A percentile compares a stretch with the other conserved stretches of the same genome.
Conservation (phyloP, 345 rosid genomes). For the Draba incana region DNA sequence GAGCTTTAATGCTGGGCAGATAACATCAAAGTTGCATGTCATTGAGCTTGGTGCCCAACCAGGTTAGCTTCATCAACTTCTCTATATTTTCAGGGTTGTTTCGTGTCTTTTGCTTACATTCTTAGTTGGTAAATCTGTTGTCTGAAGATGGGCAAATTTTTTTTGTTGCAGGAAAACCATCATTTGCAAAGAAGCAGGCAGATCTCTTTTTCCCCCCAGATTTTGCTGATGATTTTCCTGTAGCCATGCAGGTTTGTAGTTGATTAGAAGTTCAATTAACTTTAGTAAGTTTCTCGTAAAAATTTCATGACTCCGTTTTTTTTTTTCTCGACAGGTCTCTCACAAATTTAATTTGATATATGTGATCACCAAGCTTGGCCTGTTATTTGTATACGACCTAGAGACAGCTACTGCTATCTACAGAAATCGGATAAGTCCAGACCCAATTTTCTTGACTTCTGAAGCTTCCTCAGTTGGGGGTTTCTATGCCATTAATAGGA, state of each 20-base stretch:
- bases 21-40: conserved; percentile 91
- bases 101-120: background rate
- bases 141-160: conserved; percentile 10
- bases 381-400: conserved; percentile 94
- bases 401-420: conserved; percentile 99
- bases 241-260: conserved; percentile 90
- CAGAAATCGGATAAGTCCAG: conserved; percentile 98
- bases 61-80: conserved; percentile 50
- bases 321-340: conserved; percentile 72
- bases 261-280: conserved; percentile 22
- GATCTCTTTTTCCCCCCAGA: conserved; percentile 99
- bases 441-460: conserved; percentile 95
- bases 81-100: conserved; percentile 13
- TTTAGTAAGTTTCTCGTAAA: conserved; percentile 29
- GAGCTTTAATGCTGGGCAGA: conserved; percentile 86
- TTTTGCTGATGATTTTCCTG: conserved; percentile 98
- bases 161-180: conserved; percentile 74
- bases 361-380: conserved; percentile 97
- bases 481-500: conserved; percentile 93
- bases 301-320: conserved; percentile 24
- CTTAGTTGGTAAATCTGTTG: conserved; percentile 16
- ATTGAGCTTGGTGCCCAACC: conserved; percentile 99
- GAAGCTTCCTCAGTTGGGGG: conserved; percentile 94
- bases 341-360: conserved; percentile 90
- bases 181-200: conserved; percentile 94